Evolutionary conservation across 345 rosid genomes (phyloP).

Genomic region (Eucalyptus tenuipes): DNA sequence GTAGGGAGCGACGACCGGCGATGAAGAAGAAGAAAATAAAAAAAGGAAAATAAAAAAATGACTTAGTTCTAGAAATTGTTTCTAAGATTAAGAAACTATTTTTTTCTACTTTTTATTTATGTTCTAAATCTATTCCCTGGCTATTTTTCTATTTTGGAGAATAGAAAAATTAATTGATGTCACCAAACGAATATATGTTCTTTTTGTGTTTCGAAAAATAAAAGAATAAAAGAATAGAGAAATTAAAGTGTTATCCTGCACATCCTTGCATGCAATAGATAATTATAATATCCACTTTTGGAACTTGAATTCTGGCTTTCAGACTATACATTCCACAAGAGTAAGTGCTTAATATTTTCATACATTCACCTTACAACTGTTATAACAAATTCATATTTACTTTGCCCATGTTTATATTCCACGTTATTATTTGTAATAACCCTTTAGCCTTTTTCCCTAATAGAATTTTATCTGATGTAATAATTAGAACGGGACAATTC

Average conservation of each 20-base stretch:
- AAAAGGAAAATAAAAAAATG: no score
- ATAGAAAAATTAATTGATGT: no score
- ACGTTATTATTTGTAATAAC: not conserved
- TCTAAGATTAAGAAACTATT: no score
- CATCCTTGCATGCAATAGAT: not conserved
- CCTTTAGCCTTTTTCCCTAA: not conserved
- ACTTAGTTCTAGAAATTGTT: no score
- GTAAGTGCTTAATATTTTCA: not conserved
- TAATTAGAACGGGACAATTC: not conserved
- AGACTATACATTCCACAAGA: not conserved
- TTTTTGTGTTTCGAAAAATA: no score
- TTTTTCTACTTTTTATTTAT: no score
- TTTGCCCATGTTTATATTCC: not conserved
- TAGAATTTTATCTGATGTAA: not conserved
- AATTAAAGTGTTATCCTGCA: no score
- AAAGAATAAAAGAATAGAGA: no score
- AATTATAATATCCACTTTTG: not conserved
- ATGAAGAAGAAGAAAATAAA: no score
- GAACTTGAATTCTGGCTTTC: not conserved
- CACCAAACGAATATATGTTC: accelerated
- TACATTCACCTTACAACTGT: not conserved
- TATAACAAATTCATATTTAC: not conserved
- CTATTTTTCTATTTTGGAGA: no score
- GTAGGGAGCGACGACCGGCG: accelerated
- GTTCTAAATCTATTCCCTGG: no score